These are phyloP conservation scores for Phytopythium montanum DNA, from an alignment of 352 stramenopile genomes.

Conservation along the genomic window DNA sequence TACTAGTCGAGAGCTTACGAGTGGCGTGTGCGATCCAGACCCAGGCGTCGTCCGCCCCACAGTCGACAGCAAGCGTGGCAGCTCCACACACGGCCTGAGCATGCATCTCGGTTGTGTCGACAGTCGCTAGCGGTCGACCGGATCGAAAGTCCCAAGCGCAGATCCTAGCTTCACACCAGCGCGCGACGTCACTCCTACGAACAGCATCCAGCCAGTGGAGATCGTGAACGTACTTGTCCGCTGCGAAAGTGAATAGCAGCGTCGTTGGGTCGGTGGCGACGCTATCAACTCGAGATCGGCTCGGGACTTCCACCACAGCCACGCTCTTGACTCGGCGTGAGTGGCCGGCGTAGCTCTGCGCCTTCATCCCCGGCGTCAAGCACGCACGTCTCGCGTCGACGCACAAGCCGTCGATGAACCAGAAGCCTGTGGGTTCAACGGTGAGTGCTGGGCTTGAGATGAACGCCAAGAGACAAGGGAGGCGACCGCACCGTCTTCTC, in stretches of 20 bases:
- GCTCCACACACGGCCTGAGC: conserved; percentile 31
- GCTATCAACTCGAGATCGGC: background rate
- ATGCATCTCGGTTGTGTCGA: conserved; percentile 23
- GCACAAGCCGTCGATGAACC: conserved; percentile 46
- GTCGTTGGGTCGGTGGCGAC: background rate
- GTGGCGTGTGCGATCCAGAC: conserved; percentile 37
- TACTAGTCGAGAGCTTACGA: conserved; percentile 22
- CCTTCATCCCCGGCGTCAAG: conserved; percentile 54
- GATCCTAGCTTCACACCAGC: conserved; percentile 18
- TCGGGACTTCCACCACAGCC: conserved; percentile 6
- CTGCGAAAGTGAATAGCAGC: conserved; percentile 42
- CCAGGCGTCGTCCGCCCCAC: background rate
- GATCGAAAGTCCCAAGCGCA: conserved; percentile 41
- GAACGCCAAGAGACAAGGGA: too few relatives aligned
- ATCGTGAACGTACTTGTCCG: conserved; percentile 31
- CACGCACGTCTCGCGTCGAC: conserved; percentile 32
- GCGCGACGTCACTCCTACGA: background rate
- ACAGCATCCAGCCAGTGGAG: background rate
- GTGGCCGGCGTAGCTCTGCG: conserved; percentile 35
- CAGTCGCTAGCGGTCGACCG: conserved; percentile 17
- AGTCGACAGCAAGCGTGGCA: background rate
- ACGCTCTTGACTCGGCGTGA: conserved; percentile 18
- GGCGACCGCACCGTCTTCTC: conserved; percentile 40
- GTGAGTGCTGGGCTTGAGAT: background rate
- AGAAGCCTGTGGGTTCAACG: conserved; percentile 34